Base-by-base conservation (phyloP, 306 rosid species). In the Comarum palustre region DNA sequence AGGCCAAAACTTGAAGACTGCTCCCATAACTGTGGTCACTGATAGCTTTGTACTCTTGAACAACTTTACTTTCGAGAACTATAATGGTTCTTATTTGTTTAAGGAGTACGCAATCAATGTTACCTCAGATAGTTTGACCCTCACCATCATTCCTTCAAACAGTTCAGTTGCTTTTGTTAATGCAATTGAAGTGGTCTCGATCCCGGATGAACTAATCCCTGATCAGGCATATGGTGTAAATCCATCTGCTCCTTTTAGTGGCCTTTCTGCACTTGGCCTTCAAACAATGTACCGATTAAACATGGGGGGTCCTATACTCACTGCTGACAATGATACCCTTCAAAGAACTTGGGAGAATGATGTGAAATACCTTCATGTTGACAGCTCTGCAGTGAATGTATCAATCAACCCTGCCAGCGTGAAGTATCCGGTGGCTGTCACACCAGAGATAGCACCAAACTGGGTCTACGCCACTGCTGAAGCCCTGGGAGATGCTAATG, bases 331-430 rank as follows among this genome's bases (percentile, higher is more conserved):
- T 60, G 98, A 94, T 48, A 94, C 97, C 48, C 86, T 94, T 16
- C 88, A 96, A 73, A 89, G 98, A 80, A 89, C 92, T 73, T 94
- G 97, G 98, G 92, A 85, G 81, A 88, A 85, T 84, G 98, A 94
- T 76, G 41, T 71, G 83, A 87, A 81, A 36, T 94, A 84, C 68
- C 98, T 94, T 36, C 96, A 86, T 77, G 92, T 86, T 80, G 88
- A 91, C 77, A 89, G 91, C 74, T 89, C 97, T 34, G 90, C 87
- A 13, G 71, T 72, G 79, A 84, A 84, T 69, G 87, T 89, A 36
- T 82, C 92, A 1, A 84, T 83, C 69, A 84, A 16, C 71, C 98
- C 92, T 17, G 66, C 85, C 2, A 83, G 59, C 74, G 85, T 94
- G 43, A 94, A 78, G 70, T 94, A 94, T 79, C 86, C 31, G 0